phyloP scores from a whole-genome alignment of 352 stramenopile species.

The Pythium phragmiticola region DNA sequence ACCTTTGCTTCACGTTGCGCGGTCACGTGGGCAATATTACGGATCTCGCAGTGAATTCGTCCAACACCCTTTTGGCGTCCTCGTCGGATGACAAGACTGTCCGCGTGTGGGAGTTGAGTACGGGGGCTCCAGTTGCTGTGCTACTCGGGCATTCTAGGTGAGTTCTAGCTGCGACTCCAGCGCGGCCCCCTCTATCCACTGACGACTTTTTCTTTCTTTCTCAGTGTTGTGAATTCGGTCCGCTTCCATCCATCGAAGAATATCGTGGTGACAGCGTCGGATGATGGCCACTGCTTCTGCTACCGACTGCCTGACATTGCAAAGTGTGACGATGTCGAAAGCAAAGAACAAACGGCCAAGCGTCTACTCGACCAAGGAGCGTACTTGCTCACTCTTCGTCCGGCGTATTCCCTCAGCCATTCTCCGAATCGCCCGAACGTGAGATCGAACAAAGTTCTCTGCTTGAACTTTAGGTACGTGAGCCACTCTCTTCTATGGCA shows the following conservation, averaged over 20 bases:
- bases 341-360: slow-evolving; percentile 77
- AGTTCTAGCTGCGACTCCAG: slow-evolving; percentile 7
- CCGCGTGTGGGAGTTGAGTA: slow-evolving; percentile 86
- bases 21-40: slow-evolving; percentile 89
- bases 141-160: slow-evolving; percentile 82
- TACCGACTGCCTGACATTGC: slow-evolving; percentile 87
- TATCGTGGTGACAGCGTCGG: slow-evolving; percentile 90
- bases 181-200: not conserved
- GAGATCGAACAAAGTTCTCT: slow-evolving; percentile 43
- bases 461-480: slow-evolving; percentile 38
- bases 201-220: not conserved
- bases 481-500: not conserved
- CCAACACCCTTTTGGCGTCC: slow-evolving; percentile 79
- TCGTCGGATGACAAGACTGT: slow-evolving; percentile 90
- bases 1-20: slow-evolving; percentile 79
- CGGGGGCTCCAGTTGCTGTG: slow-evolving; percentile 81
- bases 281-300: slow-evolving; percentile 90
- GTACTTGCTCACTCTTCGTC: slow-evolving; percentile 80
- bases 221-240: slow-evolving; percentile 78
- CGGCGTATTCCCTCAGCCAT: slow-evolving; percentile 77
- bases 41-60: slow-evolving; percentile 84
- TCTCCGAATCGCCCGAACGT: slow-evolving; percentile 23
- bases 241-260: slow-evolving; percentile 87
- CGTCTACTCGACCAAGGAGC: slow-evolving; percentile 66
- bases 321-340: slow-evolving; percentile 47